These are phyloP conservation scores for Epichloe brachyelytri DNA, from an alignment of 2,329 filamentous ascomycete genomes.

Conservation along the genomic window DNA sequence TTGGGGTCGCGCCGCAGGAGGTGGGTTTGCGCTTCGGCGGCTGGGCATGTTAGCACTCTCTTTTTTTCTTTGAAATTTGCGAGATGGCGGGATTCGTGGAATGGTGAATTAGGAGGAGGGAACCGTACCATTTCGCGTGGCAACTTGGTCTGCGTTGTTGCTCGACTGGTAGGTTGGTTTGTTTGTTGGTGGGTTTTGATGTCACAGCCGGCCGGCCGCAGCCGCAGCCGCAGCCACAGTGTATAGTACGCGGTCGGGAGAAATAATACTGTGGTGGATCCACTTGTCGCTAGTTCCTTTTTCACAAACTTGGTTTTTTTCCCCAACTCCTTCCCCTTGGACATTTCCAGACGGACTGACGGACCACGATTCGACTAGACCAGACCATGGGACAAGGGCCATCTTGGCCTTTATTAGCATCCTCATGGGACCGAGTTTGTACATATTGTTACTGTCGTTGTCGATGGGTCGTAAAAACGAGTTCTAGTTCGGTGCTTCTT, in stretches of 20 bases:
- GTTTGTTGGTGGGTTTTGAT: background rate
- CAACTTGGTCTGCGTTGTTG: background rate
- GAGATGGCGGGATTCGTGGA: background rate
- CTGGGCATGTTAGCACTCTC: conserved; percentile 15
- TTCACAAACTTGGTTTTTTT: background rate
- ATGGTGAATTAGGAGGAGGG: background rate
- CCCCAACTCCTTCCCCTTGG: no score
- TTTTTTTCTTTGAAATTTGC: background rate
- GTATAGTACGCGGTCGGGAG: background rate
- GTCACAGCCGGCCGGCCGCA: background rate
- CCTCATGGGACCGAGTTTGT: background rate
- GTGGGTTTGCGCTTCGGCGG: conserved; percentile 40
- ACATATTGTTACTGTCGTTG: no score
- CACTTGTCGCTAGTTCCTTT: background rate
- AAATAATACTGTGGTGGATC: background rate
- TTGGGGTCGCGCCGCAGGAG: conserved; percentile 18
- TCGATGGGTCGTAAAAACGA: no score
- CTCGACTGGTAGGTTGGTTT: no score
- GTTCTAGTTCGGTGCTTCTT: background rate
- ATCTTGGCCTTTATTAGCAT: background rate
- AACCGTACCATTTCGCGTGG: background rate
- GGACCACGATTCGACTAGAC: no score
- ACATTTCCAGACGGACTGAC: no score
- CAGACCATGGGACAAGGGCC: background rate
- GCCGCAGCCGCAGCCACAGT: background rate